A percentile compares a stretch with the other conserved stretches of the same genome.
phyloP scores from a whole-genome alignment of 495 filamentous ascomycete species.

The Xylaria palmicola region DNA sequence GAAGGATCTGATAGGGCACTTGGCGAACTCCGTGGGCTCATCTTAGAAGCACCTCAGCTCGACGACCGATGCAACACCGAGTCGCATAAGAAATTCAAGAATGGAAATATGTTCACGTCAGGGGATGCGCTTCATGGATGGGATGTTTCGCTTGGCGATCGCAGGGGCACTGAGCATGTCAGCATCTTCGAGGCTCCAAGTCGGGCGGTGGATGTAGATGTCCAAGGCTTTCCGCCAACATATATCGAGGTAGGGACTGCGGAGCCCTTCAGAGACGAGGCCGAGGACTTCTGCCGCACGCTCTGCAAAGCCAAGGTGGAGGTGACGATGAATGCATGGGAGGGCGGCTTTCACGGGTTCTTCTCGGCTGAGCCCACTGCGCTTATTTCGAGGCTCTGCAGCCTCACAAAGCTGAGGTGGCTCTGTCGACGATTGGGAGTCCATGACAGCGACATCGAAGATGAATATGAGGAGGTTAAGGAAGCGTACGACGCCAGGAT shows the following conservation, averaged over 20 bases:
- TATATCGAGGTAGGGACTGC: constrained; percentile 16
- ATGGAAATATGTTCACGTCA: constrained; percentile 18
- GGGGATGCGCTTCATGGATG: constrained; percentile 11
- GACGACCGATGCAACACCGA: constrained; percentile 15
- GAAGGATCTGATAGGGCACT: not conserved
- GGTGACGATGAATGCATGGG: constrained; percentile 32
- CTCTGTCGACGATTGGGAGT: constrained; percentile 3
- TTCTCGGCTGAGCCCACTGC: constrained; percentile 12
- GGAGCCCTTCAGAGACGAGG: constrained; percentile 22
- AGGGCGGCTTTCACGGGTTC: constrained; percentile 19
- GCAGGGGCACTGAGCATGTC: not conserved
- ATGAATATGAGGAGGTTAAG: constrained; percentile 2
- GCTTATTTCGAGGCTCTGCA: constrained; percentile 9
- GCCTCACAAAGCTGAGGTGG: constrained; percentile 7
- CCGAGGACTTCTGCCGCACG: constrained; percentile 20
- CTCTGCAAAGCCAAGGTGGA: constrained; percentile 30
- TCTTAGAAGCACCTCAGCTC: constrained; percentile 21
- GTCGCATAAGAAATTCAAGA: constrained; percentile 11
- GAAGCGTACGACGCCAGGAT: not conserved
- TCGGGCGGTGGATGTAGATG: constrained; percentile 6
- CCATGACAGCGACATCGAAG: not conserved
- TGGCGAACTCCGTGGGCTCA: constrained; percentile 9
- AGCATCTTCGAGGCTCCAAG: constrained; percentile 17
- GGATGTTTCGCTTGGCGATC: constrained; percentile 10
- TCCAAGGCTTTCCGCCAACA: constrained; percentile 9